Conservation (phyloP, 1,284 basidiomycete species). For the Moesziomyces parantarcticus region DNA sequence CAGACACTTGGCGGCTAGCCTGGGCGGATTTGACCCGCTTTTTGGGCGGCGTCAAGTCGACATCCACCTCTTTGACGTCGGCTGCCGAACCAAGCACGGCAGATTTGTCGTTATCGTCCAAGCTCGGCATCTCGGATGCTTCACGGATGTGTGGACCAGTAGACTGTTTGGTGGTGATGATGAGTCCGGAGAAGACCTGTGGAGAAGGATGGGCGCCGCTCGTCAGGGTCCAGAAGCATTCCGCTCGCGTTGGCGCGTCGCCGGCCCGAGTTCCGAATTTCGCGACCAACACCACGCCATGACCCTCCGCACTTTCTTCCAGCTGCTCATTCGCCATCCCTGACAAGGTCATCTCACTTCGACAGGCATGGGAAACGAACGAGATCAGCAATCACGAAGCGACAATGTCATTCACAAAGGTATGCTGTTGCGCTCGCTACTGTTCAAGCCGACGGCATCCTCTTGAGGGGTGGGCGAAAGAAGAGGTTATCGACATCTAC, state of each 20-base stretch:
- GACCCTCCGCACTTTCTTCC: too few relatives aligned
- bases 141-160: too few relatives aligned
- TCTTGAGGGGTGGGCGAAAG: slow-evolving; percentile 24
- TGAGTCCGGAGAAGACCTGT: too few relatives aligned
- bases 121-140: neutral
- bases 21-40: slow-evolving; percentile 29
- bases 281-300: neutral
- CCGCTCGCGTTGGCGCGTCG: neutral
- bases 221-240: slow-evolving; percentile 33
- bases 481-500: slow-evolving; percentile 24
- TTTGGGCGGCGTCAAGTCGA: slow-evolving; percentile 20
- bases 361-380: too few relatives aligned
- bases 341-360: too few relatives aligned
- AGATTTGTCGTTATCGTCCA: neutral
- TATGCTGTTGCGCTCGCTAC: too few relatives aligned
- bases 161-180: too few relatives aligned
- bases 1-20: slow-evolving; percentile 2
- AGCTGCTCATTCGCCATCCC: too few relatives aligned
- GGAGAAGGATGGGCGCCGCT: neutral
- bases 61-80: slow-evolving; percentile 9
- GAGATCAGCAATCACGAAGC: too few relatives aligned
- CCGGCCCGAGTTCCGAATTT: slow-evolving; percentile 18
- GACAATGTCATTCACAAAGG: too few relatives aligned
- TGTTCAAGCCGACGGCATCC: slow-evolving; percentile 2
- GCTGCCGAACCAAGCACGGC: neutral